These are phyloP conservation scores for Euphorbia schlechtendalii DNA, from an alignment of 441 rosid genomes.

Conservation along the genomic window DNA sequence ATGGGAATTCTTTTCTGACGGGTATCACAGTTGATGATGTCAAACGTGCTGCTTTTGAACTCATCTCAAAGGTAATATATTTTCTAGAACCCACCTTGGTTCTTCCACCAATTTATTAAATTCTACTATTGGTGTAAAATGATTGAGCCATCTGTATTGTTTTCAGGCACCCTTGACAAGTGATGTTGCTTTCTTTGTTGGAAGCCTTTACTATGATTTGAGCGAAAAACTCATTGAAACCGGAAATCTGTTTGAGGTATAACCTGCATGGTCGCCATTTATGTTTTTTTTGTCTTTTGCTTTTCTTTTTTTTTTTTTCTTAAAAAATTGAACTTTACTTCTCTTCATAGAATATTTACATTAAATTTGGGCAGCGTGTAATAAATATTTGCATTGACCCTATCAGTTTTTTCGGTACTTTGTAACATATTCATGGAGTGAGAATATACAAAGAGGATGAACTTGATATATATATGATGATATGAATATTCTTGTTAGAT, in stretches of 20 bases:
- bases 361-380: neutral
- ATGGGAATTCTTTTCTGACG: slow-evolving; percentile 26
- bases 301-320: neutral
- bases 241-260: slow-evolving; percentile 81
- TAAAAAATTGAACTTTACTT: neutral
- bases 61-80: slow-evolving; percentile 57
- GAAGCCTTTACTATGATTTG: slow-evolving; percentile 77
- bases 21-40: slow-evolving; percentile 46
- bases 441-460: neutral
- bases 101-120: slow-evolving; percentile 6
- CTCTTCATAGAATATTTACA: neutral
- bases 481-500: no score
- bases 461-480: neutral
- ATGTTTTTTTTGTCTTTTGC: neutral
- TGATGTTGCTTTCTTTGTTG: slow-evolving; percentile 55
- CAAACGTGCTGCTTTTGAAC: slow-evolving; percentile 49
- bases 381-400: neutral
- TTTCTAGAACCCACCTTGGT: neutral
- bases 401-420: neutral
- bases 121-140: slow-evolving; percentile 1
- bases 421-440: neutral
- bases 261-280: slow-evolving; percentile 24
- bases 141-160: no score
- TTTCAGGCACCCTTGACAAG: slow-evolving; percentile 52
- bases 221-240: slow-evolving; percentile 53